Conservation (phyloP, 345 rosid genomes). For the Populus deltoides region DNA sequence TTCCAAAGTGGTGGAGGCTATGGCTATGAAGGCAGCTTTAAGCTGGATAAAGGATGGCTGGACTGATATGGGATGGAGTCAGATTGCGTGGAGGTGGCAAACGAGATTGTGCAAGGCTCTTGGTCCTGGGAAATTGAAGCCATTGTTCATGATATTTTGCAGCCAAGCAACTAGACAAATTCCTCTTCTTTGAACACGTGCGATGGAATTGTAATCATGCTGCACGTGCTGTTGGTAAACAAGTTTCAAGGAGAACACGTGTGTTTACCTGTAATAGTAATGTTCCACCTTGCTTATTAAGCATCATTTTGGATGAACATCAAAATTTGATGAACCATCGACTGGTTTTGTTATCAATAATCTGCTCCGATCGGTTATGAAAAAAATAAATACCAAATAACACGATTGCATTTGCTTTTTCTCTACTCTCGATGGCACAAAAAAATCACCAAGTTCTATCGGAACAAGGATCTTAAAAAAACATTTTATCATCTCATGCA, state of each 20-base stretch:
- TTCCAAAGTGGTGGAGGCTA: neutral
- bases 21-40: neutral
- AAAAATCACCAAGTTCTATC: neutral
- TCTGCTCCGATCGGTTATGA: neutral
- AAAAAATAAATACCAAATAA: neutral
- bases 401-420: neutral
- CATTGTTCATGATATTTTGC: neutral
- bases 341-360: neutral
- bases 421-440: neutral
- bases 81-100: neutral
- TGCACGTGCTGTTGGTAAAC: neutral
- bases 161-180: neutral
- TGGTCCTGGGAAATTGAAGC: neutral
- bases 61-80: neutral
- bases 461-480: neutral
- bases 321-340: neutral
- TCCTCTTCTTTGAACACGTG: neutral
- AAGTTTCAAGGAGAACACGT: neutral
- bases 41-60: neutral
- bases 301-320: neutral
- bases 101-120: neutral
- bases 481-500: neutral
- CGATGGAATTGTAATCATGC: neutral
- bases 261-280: neutral
- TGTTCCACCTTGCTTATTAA: neutral